Percentiles rank a stretch among this genome's conserved stretches.
Conservation (phyloP, 768 basidiomycete genomes). For the Gloeophyllum trabeum region DNA sequence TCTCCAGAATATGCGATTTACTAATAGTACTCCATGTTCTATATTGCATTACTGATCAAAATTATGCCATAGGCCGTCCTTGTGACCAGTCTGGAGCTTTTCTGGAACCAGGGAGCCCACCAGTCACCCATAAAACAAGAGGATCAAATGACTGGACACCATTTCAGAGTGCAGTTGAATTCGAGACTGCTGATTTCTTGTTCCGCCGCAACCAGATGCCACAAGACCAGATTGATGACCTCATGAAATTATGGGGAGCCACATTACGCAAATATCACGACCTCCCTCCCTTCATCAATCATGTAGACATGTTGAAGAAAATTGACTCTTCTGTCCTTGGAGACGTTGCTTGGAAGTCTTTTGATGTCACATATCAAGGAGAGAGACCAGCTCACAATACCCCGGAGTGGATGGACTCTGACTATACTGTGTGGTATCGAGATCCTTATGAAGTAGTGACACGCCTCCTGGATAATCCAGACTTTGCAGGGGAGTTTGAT, state of each 20-base stretch:
- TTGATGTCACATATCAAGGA: background rate
- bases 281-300: background rate
- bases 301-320: background rate
- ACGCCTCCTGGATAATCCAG: slow-evolving; percentile 1
- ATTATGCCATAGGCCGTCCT: too few species aligned
- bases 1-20: too few species aligned
- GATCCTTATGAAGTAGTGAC: background rate
- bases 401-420: slow-evolving; percentile 1
- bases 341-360: background rate
- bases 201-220: background rate
- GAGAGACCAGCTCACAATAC: background rate
- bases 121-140: too few species aligned
- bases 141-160: background rate
- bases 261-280: background rate
- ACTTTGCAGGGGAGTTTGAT: slow-evolving; percentile 1
- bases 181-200: background rate
- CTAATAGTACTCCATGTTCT: too few species aligned
- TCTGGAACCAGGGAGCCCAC: too few species aligned
- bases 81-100: too few species aligned
- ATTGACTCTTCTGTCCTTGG: background rate
- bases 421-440: background rate
- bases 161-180: background rate
- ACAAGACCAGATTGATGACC: background rate
- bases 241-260: background rate
- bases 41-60: too few species aligned